Evolutionary conservation across 768 basidiomycete genomes (phyloP), one percentile per base, ranked within the genome.

Genomic region (Trametes cinnabarina): DNA sequence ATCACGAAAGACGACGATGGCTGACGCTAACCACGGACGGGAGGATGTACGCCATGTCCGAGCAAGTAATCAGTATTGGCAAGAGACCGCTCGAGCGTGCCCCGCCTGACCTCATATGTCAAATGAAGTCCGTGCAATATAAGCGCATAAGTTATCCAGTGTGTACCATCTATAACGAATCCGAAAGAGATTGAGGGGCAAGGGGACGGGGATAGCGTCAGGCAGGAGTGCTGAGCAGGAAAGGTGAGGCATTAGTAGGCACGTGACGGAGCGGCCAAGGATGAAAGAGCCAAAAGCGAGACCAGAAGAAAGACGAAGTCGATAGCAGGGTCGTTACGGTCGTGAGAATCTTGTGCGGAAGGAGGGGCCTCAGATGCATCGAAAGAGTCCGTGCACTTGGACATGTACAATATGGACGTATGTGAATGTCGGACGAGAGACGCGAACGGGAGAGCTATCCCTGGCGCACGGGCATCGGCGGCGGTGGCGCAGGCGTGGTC

Each of bases 101-200:
- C n/a, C n/a, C n/a, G n/a, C n/a, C n/a, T n/a, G n/a, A n/a, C n/a
- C n/a, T n/a, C n/a, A n/a, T n/a, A n/a, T n/a, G n/a, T n/a, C n/a
- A n/a, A n/a, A n/a, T n/a, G n/a, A 20, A 23, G 41, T 42, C 41
- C 41, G 25, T 46, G 44, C 23, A 46, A 46, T 46, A 55, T 47
- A 57, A 50, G 56, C 56, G 35, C 56, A 57, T 57, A 57, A 57
- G 48, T 57, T 57, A 57, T 47, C 32, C 19, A 26, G n/a, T 55
- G n/a, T 55, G 54, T 55, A 34, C 23, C 37, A 28, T 39, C 34
- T 47, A 47, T 1, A 28, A 39, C 34, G 35, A 42, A 37, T 15
- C 30, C 50, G 26, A 28, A 41, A 28, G 40, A 35, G 23, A 30
- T 22, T 7, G 22, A 17, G 14, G 43, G 40, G 12, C 37, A 25